Base-by-base conservation (phyloP, 352 stramenopile genomes). In the Pythium utonaiense region DNA sequence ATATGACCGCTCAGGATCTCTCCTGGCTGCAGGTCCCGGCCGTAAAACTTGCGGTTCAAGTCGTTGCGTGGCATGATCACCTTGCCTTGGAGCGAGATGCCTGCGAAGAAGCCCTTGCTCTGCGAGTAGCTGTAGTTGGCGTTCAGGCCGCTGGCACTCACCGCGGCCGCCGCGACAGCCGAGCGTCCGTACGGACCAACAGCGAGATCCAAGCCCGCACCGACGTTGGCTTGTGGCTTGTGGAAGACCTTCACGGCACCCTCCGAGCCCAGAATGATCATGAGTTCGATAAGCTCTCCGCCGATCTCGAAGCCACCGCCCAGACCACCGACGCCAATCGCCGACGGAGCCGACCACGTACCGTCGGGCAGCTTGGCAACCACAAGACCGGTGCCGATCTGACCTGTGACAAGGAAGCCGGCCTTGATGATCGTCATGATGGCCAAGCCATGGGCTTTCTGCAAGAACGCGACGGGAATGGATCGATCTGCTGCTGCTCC, bases 21-120 rank as follows among this genome's bases (percentile, higher is more conserved):
- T n/a, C 83, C 70, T 0, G 83, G 78, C n/a, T 77, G 86, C 3
- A 89, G 53, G 40, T 92, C 72, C 48, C 83, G 69, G 21, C 91
- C 91, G 69, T 98, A 98, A 70, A 98, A 98, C 34, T 95, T 96
- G 70, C 91, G 89, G 75, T 98, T 98, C 53, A 96, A 86, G 38
- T 96, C 76, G 19, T 90, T 73, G 5, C 94, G 76, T 22, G 81
- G 86, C 10, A 83, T 82, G 60, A 98, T 89, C 7, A 98, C 70
- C 24, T 89, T 88, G 24, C 94, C 94, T 60, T 97, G 87, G 40
- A 98, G 70, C 3, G 87, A 97, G 52, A 98, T 84, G 22, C 92
- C 94, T 3, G 86, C 89, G 62, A 97, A 98, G 3, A 98, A 70
- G 6, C 94, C 94, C 42, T 93, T 91, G 52, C 79, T 95, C 28